Evolutionary conservation across 1,284 basidiomycete species (phyloP).

Genomic region (Sanguinoderma infundibulare): DNA sequence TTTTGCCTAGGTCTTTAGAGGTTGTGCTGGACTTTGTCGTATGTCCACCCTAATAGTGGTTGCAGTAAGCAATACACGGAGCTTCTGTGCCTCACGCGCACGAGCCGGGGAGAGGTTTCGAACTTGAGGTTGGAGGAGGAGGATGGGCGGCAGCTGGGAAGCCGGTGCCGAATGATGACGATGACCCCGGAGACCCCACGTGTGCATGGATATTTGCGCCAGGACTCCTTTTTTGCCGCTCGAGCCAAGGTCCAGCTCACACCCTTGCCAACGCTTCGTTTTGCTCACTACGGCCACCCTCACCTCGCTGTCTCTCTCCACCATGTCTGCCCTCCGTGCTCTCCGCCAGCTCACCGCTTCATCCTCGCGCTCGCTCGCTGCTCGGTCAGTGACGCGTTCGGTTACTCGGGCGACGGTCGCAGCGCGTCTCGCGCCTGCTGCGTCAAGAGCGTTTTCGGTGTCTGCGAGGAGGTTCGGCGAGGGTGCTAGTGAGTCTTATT

Average conservation of each 20-base stretch:
- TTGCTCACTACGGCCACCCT: conserved; percentile 1
- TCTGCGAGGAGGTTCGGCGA: conserved; percentile 59
- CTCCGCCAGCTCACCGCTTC: conserved; percentile 40
- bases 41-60: neutral
- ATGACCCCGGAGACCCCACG: conserved; percentile 25
- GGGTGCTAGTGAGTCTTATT: conserved; percentile 58
- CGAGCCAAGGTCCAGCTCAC: conserved; percentile 18
- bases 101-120: too few species aligned
- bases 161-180: conserved; percentile 35
- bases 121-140: too few species aligned
- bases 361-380: conserved; percentile 39
- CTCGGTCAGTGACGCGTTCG: conserved; percentile 35
- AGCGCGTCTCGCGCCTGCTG: conserved; percentile 32
- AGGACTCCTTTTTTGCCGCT: neutral
- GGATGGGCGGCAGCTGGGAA: too few species aligned
- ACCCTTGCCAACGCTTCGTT: conserved; percentile 12
- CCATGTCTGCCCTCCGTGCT: conserved; percentile 43
- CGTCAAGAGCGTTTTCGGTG: conserved; percentile 58
- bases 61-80: neutral
- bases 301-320: conserved; percentile 17
- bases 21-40: neutral
- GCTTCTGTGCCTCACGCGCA: neutral
- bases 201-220: neutral
- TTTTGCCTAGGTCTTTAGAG: neutral
- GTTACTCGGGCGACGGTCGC: conserved; percentile 30